These are phyloP conservation scores for Lactarius pseudohatsudake DNA, from an alignment of 768 basidiomycete species.

Conservation along the genomic window DNA sequence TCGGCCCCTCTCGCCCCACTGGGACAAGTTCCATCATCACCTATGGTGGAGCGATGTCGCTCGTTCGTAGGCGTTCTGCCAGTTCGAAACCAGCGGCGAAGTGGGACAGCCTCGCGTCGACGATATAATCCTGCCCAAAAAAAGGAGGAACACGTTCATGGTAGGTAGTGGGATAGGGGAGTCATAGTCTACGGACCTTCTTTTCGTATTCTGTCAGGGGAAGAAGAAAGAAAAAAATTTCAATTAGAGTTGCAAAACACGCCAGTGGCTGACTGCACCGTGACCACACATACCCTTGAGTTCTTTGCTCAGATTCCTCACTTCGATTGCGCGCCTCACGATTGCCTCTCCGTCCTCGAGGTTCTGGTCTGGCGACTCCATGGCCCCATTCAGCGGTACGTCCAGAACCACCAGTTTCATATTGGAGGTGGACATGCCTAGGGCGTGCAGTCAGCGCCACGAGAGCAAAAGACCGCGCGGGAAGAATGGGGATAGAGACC, in stretches of 20 bases:
- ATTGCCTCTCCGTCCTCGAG: conserved; percentile 90
- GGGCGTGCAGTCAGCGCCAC: conserved; percentile 9
- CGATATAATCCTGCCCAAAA: conserved; percentile 43
- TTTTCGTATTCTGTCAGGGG: conserved; percentile 50
- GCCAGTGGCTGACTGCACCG: neutral
- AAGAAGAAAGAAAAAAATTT: conserved; percentile 5
- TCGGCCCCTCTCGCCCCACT: neutral
- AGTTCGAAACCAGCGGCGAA: conserved; percentile 70
- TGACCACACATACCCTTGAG: conserved; percentile 56
- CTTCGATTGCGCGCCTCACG: conserved; percentile 64
- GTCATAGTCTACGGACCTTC: conserved; percentile 44
- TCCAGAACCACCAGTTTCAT: conserved; percentile 83
- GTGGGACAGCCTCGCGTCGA: conserved; percentile 79
- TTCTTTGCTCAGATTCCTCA: conserved; percentile 59
- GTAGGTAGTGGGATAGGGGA: neutral
- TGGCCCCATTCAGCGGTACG: conserved; percentile 61
- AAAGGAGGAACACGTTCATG: neutral
- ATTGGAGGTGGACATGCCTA: conserved; percentile 92
- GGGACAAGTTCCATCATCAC: neutral
- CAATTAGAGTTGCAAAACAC: conserved; percentile 5
- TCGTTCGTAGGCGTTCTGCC: conserved; percentile 41
- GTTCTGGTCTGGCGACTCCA: conserved; percentile 69
- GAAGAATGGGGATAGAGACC: conserved; percentile 43
- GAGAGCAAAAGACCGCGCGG: conserved; percentile 10
- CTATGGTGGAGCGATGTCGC: conserved; percentile 26